These are phyloP conservation scores for Globisporangium rhizosaccharum DNA, from an alignment of 352 stramenopile species.

Conservation along the genomic window DNA sequence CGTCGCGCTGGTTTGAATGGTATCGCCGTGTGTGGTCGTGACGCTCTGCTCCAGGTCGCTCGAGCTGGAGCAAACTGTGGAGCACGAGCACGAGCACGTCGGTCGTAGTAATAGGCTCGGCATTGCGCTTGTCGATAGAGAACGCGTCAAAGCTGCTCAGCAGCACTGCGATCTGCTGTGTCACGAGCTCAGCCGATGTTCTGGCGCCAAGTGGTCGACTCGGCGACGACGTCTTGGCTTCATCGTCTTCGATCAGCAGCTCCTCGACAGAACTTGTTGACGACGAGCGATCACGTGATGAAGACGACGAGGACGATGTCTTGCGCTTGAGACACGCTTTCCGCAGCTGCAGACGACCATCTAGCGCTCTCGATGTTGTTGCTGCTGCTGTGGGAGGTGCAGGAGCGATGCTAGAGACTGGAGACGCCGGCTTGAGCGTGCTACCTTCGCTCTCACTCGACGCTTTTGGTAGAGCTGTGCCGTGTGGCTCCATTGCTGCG, in stretches of 20 bases:
- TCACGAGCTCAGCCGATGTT: background rate
- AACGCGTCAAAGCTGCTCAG: constrained; percentile 28
- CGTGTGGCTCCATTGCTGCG: background rate
- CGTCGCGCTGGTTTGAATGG: background rate
- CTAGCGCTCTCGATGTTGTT: too few relatives aligned
- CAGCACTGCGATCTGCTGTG: constrained; percentile 5
- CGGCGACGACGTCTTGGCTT: background rate
- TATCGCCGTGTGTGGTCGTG: constrained; percentile 2
- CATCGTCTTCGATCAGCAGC: background rate
- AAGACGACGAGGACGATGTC: constrained; percentile 1
- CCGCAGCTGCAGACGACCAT: constrained; percentile 9
- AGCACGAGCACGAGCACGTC: constrained; percentile 33
- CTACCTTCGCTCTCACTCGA: background rate
- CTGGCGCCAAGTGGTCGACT: background rate
- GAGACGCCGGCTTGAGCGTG: too few relatives aligned
- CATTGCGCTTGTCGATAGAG: constrained; percentile 22
- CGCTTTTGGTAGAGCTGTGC: too few relatives aligned
- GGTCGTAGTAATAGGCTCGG: constrained; percentile 14
- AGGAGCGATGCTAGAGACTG: too few relatives aligned
- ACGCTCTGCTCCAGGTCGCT: constrained; percentile 3
- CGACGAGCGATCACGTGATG: background rate
- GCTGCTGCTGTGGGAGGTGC: too few relatives aligned
- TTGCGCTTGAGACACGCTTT: constrained; percentile 60
- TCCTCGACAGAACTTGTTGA: background rate
- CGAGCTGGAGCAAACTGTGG: constrained; percentile 42